Percentiles rank a stretch among this genome's conserved stretches.
Conservation (phyloP, 2,329 filamentous ascomycete genomes). For the Nemania sp. region DNA sequence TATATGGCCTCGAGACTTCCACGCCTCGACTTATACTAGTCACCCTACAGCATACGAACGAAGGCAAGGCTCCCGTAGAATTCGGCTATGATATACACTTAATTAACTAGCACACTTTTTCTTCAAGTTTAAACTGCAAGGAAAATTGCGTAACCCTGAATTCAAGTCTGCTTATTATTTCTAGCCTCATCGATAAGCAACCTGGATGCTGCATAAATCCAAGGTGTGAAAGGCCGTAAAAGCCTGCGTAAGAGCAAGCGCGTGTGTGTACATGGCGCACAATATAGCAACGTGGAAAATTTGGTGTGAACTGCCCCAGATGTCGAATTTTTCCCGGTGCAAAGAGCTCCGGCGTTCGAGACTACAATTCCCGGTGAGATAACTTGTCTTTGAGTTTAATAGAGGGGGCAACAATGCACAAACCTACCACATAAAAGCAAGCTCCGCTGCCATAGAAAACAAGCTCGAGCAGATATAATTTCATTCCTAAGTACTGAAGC, state of each 20-base stretch:
- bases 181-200: too few relatives aligned
- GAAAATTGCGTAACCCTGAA: too few relatives aligned
- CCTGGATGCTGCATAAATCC: constrained; percentile 14
- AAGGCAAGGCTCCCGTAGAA: too few relatives aligned
- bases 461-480: constrained; percentile 25
- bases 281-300: constrained; percentile 26
- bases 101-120: too few relatives aligned
- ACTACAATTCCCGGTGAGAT: constrained; percentile 15
- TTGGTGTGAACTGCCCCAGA: constrained; percentile 30
- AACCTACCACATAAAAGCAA: constrained; percentile 10
- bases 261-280: constrained; percentile 20
- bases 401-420: not conserved
- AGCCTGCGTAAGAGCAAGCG: constrained; percentile 10
- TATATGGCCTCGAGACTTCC: too few relatives aligned
- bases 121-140: too few relatives aligned
- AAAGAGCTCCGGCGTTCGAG: constrained; percentile 22
- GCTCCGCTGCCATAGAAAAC: constrained; percentile 21
- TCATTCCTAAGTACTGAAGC: constrained; percentile 21
- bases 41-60: too few relatives aligned
- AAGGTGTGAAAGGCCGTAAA: constrained; percentile 12
- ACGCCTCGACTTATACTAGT: too few relatives aligned
- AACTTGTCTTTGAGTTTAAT: not conserved
- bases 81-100: too few relatives aligned
- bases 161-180: too few relatives aligned
- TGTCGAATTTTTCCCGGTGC: constrained; percentile 24